Conservation (phyloP, 345 rosid genomes). For the Brassica nigra region DNA sequence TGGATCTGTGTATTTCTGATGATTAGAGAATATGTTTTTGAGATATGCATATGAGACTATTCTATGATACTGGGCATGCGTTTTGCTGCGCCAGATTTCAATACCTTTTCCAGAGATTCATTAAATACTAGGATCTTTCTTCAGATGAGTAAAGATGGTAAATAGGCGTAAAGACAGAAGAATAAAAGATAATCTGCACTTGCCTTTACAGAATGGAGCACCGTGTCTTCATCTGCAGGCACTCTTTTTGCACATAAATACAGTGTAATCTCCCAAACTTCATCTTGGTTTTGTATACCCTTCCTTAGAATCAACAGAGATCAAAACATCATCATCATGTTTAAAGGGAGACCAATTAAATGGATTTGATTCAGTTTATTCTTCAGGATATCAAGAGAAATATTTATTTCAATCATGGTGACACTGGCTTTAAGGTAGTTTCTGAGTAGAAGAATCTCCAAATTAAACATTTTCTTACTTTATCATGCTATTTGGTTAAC, state of each 20-base stretch:
- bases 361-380: neutral
- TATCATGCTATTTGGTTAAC: too few species aligned
- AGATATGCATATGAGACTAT: constrained; percentile 2
- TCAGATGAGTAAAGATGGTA: neutral
- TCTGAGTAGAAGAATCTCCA: too few species aligned
- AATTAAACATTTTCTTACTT: too few species aligned
- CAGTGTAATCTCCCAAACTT: constrained; percentile 61
- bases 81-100: neutral
- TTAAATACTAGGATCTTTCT: constrained; percentile 4
- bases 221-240: constrained; percentile 16
- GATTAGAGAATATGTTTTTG: constrained; percentile 3
- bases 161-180: neutral
- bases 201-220: neutral
- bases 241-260: constrained; percentile 52
- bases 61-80: neutral
- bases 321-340: neutral
- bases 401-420: too few species aligned
- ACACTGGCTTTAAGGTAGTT: too few species aligned
- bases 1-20: neutral
- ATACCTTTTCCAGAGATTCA: neutral
- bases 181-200: neutral
- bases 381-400: too few species aligned
- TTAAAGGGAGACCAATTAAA: neutral
- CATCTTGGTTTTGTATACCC: constrained; percentile 61
- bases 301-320: constrained; percentile 46